Base-by-base conservation (phyloP, 106 monocot species). In the Triglochin maritima region DNA sequence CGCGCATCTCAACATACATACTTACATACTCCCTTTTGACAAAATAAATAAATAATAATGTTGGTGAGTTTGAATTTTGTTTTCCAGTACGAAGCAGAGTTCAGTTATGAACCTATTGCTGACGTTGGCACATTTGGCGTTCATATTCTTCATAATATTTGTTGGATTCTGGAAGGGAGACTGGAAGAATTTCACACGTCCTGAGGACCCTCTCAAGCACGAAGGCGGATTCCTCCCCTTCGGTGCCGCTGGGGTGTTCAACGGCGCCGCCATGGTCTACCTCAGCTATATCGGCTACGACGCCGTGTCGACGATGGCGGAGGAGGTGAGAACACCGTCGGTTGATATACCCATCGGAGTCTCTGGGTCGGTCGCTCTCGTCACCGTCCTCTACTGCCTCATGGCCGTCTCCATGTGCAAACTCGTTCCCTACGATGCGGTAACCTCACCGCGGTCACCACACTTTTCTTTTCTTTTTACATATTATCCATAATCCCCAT, bases 271-370 rank as follows among this genome's bases (percentile, higher is more conserved):
- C 50, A 64, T 78, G 79, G 91, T 98, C 7, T 98, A 92, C 73
- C 56, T 98, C 12, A 92, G 91, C 73, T 98, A 98, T 75, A 92
- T 98, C 53, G 96, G 96, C 14, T 98, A 92, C 78, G 96, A 98
- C 61, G 96, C 96, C 72, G 96, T 98, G 44, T 98, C 96, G n/a
- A 98, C 96, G 17, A 88, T 98, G 96, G 96, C 96, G 44, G 96
- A 98, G 81, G 96, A 98, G 80, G 86, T 86, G 46, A 69, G 79
- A 68, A 52, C 76, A 59, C 96, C 96, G 4, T 49, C 71, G 5
- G 78, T 86, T 5, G 96, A 98, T 70, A 98, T 98, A 43, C 91
- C 96, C 14, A 77, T 88, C 49, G 96, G 96, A 13, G 86, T 98
- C 29, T 83, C 86, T 49, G 96, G 96, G 43, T 92, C 91, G 15